Conservation (phyloP, 2,329 filamentous ascomycete species). For the Aspergillus ustus region DNA sequence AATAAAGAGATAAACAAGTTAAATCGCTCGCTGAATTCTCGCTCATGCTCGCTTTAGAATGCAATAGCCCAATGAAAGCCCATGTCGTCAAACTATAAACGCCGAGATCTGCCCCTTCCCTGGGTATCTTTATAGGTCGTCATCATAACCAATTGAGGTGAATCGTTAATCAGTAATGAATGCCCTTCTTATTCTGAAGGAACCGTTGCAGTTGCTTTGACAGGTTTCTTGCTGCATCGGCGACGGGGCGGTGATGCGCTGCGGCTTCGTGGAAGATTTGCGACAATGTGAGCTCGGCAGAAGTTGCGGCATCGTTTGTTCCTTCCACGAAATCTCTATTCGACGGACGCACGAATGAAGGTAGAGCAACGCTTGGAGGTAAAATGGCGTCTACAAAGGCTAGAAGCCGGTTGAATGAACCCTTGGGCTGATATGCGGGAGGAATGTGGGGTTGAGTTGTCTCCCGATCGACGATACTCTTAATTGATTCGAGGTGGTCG, state of each 20-base stretch:
- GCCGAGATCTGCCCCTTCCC: neutral
- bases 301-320: neutral
- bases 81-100: neutral
- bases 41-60: neutral
- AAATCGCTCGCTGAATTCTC: neutral
- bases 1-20: neutral
- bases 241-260: slow-evolving; percentile 34
- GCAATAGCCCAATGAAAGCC: neutral
- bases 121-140: neutral
- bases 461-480: slow-evolving; percentile 34
- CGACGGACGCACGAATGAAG: slow-evolving; percentile 12
- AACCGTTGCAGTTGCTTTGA: slow-evolving; percentile 29
- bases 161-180: neutral
- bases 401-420: slow-evolving; percentile 4
- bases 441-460: slow-evolving; percentile 6
- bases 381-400: slow-evolving; percentile 15
- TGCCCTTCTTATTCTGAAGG: slow-evolving; percentile 23
- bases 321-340: neutral
- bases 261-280: slow-evolving; percentile 31
- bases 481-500: slow-evolving; percentile 42
- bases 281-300: slow-evolving; percentile 9
- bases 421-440: neutral
- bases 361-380: slow-evolving; percentile 6
- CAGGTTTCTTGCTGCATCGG: slow-evolving; percentile 31
- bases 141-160: neutral